Conservation (phyloP, 139 green algal species). For the Micromonas commoda region DNA sequence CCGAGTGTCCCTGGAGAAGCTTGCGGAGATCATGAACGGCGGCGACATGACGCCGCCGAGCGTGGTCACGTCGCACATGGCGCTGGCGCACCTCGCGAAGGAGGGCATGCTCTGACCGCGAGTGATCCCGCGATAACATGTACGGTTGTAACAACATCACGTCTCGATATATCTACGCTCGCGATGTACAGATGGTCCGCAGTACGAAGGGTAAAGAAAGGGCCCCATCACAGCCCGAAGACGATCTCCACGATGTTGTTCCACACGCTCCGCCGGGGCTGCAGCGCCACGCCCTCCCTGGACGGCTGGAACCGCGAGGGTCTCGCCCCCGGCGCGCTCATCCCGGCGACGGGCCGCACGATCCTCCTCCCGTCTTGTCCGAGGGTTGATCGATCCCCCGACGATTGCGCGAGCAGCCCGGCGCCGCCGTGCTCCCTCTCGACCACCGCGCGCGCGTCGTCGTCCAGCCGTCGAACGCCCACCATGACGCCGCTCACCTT, state of each 20-base stretch:
- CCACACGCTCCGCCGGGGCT: not conserved
- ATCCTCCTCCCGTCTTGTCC: not conserved
- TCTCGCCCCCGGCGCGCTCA: too few relatives aligned
- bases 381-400: too few relatives aligned
- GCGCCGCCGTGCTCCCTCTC: not conserved
- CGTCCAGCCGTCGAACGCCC: conserved; percentile 11
- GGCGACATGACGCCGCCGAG: conserved; percentile 23
- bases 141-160: not conserved
- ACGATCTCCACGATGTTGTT: conserved; percentile 13
- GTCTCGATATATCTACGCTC: not conserved
- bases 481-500: conserved; percentile 3
- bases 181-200: not conserved
- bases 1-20: not conserved
- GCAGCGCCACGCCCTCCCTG: conserved; percentile 1
- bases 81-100: conserved; percentile 1
- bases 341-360: not conserved
- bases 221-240: not conserved
- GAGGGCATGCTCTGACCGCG: not conserved
- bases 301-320: not conserved
- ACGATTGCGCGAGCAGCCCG: too few relatives aligned
- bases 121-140: not conserved
- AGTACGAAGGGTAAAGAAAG: not conserved
- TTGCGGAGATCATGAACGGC: conserved; percentile 7
- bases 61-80: conserved; percentile 6
- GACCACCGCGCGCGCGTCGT: not conserved